Evolutionary conservation across 2,329 filamentous ascomycete species (phyloP), one percentile per base, ranked within the genome.

Genomic region (Sporothrix mexicana): DNA sequence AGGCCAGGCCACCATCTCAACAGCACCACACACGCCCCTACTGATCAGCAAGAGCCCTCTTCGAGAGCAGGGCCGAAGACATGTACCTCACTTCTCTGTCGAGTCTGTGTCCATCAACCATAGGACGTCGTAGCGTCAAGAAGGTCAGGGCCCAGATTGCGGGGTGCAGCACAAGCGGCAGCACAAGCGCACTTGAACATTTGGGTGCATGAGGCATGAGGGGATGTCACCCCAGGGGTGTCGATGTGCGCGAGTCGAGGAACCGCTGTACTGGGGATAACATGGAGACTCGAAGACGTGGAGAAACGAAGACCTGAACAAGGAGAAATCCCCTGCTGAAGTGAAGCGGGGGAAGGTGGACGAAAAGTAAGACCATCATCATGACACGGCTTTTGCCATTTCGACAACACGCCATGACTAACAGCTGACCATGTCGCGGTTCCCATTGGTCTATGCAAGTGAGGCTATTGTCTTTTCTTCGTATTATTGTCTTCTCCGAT

Each of bases 91-190:
- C 41, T 36, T 36, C 3, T 36, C 30, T 36, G 30, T 36, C 3
- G 30, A 13, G 47, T 25, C 20, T 25, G 47, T 36, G 25, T 41
- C 41, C 47, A 17, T 68, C 47, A 23, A 36, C 30, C 30, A 36
- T 36, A 2, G 30, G n/a, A 55, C 25, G 47, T 41, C 30, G 66
- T 6, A 41, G 47, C 15, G 25, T 36, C 15, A 23, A 30, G 9
- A 23, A 30, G 45, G 49, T 17, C 30, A 57, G 20, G 49, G 12
- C 13, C 66, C 55, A 62, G 55, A 70, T 61, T 62, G 69, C 69
- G 69, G 69, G 53, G 69, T 70, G 69, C 69, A 70, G 69, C 15
- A 70, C 69, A 62, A 57, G 67, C 67, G 61, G 69, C 69, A 70
- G 69, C 15, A 62, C 69, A 62, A 57, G 67, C 67, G 61, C 30